Percentiles rank a stretch among this genome's conserved stretches.
phyloP scores from a whole-genome alignment of 495 filamentous ascomycete species.

The Aspergillus kassunensis region DNA sequence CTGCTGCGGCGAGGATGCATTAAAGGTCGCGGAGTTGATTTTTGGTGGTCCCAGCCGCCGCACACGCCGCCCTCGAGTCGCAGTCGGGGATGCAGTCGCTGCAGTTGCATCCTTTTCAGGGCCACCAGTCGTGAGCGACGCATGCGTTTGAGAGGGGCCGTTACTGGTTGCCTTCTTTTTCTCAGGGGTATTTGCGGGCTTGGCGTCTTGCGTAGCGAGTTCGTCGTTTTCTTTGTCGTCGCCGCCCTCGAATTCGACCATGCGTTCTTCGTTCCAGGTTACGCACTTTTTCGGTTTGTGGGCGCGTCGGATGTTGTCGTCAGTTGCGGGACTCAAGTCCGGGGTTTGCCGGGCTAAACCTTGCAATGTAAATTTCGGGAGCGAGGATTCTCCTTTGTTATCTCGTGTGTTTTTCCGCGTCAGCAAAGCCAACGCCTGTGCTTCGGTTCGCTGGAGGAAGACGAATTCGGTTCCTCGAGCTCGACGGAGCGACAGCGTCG shows the following conservation, averaged over 20 bases:
- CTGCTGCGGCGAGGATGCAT: constrained; percentile 8
- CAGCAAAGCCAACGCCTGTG: constrained; percentile 51
- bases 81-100: constrained; percentile 25
- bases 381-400: constrained; percentile 52
- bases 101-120: constrained; percentile 14
- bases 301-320: constrained; percentile 9
- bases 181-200: constrained; percentile 12
- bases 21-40: constrained; percentile 7
- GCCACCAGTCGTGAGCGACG: constrained; percentile 19
- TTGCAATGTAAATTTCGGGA: constrained; percentile 44
- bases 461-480: constrained; percentile 53
- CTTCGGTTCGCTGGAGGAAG: constrained; percentile 53
- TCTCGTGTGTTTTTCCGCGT: constrained; percentile 55
- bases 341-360: constrained; percentile 30
- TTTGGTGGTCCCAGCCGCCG: constrained; percentile 32
- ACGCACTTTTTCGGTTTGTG: constrained; percentile 28
- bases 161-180: constrained; percentile 26
- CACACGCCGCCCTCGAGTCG: constrained; percentile 33
- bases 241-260: constrained; percentile 33
- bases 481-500: constrained; percentile 51
- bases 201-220: constrained; percentile 11
- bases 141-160: constrained; percentile 26
- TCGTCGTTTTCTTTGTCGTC: constrained; percentile 20
- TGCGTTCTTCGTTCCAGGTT: constrained; percentile 42
- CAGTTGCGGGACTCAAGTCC: background rate